Percentiles rank a stretch among this genome's conserved stretches.
These are phyloP conservation scores for Leccinum rimulosum DNA, from an alignment of 768 basidiomycete genomes.

Conservation along the genomic window DNA sequence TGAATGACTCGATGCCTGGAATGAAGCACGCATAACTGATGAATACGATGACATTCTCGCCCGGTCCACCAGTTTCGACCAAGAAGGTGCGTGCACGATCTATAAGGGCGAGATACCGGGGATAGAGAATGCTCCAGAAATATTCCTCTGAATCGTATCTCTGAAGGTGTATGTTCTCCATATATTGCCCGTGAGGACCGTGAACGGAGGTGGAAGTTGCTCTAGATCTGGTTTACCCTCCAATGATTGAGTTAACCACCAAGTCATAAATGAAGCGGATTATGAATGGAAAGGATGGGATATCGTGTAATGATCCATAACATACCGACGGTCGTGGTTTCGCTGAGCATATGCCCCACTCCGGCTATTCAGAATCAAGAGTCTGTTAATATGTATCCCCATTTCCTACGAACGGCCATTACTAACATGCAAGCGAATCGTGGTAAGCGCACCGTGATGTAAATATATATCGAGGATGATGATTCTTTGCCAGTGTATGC, in stretches of 20 bases:
- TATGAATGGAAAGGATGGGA: constrained; percentile 75
- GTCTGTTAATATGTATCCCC: constrained; percentile 78
- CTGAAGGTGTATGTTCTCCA: constrained; percentile 30
- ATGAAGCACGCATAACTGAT: constrained; percentile 62
- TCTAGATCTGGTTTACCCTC: constrained; percentile 73
- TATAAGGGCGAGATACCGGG: constrained; percentile 57
- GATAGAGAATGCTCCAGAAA: constrained; percentile 52
- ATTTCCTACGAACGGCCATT: constrained; percentile 56
- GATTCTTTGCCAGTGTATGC: constrained; percentile 57
- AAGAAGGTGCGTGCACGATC: constrained; percentile 70
- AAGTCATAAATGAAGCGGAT: not conserved
- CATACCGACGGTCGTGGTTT: constrained; percentile 62
- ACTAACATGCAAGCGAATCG: not conserved
- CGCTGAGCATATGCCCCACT: constrained; percentile 21
- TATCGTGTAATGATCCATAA: constrained; percentile 91
- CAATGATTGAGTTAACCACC: constrained; percentile 35
- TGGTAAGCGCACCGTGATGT: constrained; percentile 23
- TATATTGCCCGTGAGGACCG: constrained; percentile 17
- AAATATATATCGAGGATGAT: constrained; percentile 83
- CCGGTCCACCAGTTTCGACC: constrained; percentile 57
- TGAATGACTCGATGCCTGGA: not conserved
- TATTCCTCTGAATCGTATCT: constrained; percentile 12
- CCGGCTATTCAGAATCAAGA: constrained; percentile 46
- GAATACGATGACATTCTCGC: constrained; percentile 75
- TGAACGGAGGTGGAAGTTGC: constrained; percentile 61